Evolutionary conservation across 2,329 filamentous ascomycete genomes (phyloP), one percentile per base, ranked within the genome.

Genomic region (Scedosporium apiospermum): DNA sequence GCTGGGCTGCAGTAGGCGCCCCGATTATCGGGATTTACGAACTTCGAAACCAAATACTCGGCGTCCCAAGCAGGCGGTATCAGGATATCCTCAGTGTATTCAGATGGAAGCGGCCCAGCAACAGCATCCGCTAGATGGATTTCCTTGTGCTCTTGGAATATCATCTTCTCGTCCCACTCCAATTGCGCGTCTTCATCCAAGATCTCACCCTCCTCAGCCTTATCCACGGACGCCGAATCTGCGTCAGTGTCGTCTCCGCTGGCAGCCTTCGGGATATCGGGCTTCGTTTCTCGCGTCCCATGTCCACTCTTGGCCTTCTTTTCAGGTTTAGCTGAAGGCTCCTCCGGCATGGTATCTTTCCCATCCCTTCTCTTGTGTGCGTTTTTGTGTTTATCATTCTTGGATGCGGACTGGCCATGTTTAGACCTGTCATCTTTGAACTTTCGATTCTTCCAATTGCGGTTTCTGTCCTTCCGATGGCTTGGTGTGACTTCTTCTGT

Each of bases 51-150:
- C 57, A 80, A 74, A 62, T 73, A 75, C 21, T 72, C 72, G 12
- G 77, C 74, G 65, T 78, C 73, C 67, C 75, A 77, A 4, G 76
- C 72, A 18, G 75, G 75, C 27, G 79, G 77, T 46, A 80, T 75
- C 38, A 80, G 76, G 6, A 79, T 74, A 16, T 77, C 74, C 21
- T 80, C 77, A 46, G 72, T 76, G 64, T 78, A 81, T 18, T 71
- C 69, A 16, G 68, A 65, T 3, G 77, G 73, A 1, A 82, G 69
- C 21, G 79, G 78, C 63, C 75, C 79, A 12, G 76, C 77, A 62
- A 80, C 75, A n/a, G 77, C 75, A 44, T 81, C 78, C n/a, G 76
- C 75, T 6, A 72, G 71, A 62, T 75, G 74, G 10, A 65, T 65
- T 4, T 70, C 63, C 7, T 68, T 64, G 41, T 69, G 65, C 49